These are phyloP conservation scores for Cordyceps javanica DNA, from an alignment of 2,329 filamentous ascomycete species.

Conservation along the genomic window DNA sequence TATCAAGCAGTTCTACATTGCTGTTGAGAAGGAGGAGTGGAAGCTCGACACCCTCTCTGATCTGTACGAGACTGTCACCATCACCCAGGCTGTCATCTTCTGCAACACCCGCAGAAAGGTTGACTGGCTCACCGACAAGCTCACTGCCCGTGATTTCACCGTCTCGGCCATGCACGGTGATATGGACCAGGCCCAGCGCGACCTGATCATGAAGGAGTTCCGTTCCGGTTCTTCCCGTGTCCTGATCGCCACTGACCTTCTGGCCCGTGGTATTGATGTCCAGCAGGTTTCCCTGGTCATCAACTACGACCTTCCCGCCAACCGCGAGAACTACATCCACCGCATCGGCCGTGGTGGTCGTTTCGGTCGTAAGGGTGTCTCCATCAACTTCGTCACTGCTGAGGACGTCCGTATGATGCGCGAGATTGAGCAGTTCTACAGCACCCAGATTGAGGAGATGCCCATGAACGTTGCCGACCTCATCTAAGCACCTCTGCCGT, in stretches of 20 bases:
- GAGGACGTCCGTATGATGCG: constrained; percentile 99
- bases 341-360: constrained; percentile 98
- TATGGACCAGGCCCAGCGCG: constrained; percentile 97
- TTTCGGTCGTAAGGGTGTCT: constrained; percentile 99
- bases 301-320: constrained; percentile 98
- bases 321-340: constrained; percentile 99
- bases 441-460: constrained; percentile 99
- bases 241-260: constrained; percentile 92
- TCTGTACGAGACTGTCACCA: constrained; percentile 98
- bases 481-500: constrained; percentile 47
- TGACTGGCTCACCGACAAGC: constrained; percentile 99
- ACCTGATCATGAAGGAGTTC: constrained; percentile 99
- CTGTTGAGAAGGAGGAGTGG: constrained; percentile 99
- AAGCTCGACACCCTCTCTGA: constrained; percentile 99
- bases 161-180: constrained; percentile 99
- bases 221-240: constrained; percentile 97
- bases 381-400: constrained; percentile 99
- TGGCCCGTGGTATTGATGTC: constrained; percentile 99
- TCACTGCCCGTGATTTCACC: constrained; percentile 96
- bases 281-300: constrained; percentile 99
- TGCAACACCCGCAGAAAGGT: constrained; percentile 99
- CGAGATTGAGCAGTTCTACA: constrained; percentile 99
- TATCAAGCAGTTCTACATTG: constrained; percentile 99
- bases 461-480: constrained; percentile 85
- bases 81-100: constrained; percentile 99